A percentile compares a stretch with the other conserved stretches of the same genome.
These are phyloP conservation scores for Globisporangium megalacanthum DNA, from an alignment of 352 stramenopile species.

Conservation along the genomic window DNA sequence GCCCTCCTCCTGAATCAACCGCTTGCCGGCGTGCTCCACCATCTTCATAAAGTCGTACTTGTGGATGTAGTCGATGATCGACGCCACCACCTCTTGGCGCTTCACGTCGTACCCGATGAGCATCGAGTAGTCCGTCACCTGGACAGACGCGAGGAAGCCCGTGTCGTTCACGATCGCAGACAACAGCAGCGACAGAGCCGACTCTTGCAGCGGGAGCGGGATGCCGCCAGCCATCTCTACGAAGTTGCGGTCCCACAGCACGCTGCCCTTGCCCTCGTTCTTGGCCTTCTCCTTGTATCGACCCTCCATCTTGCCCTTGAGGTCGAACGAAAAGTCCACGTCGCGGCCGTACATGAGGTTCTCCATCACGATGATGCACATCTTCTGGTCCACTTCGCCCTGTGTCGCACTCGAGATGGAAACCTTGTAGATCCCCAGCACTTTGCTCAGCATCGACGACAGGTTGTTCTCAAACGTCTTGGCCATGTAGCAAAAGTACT, in stretches of 20 bases:
- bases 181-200: slow-evolving; percentile 69
- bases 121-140: slow-evolving; percentile 88
- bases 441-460: slow-evolving; percentile 86
- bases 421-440: slow-evolving; percentile 85
- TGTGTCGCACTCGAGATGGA: slow-evolving; percentile 46
- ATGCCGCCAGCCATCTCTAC: slow-evolving; percentile 81
- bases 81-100: slow-evolving; percentile 82
- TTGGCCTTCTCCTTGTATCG: slow-evolving; percentile 48
- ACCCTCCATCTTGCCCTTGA: slow-evolving; percentile 88
- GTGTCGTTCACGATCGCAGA: slow-evolving; percentile 86
- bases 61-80: slow-evolving; percentile 89
- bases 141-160: slow-evolving; percentile 73
- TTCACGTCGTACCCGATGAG: slow-evolving; percentile 83
- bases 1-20: slow-evolving; percentile 85
- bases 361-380: slow-evolving; percentile 88
- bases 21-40: slow-evolving; percentile 84
- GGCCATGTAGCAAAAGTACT: slow-evolving; percentile 88
- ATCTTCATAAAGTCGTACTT: slow-evolving; percentile 91
- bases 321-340: slow-evolving; percentile 82
- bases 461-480: slow-evolving; percentile 84
- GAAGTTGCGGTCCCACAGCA: slow-evolving; percentile 87
- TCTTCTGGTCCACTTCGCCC: slow-evolving; percentile 63
- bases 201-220: slow-evolving; percentile 77
- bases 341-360: slow-evolving; percentile 85
- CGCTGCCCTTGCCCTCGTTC: slow-evolving; percentile 25